A percentile compares a stretch with the other conserved stretches of the same genome.
Conservation (phyloP, 352 stramenopile species). For the Globisporangium spiculum region DNA sequence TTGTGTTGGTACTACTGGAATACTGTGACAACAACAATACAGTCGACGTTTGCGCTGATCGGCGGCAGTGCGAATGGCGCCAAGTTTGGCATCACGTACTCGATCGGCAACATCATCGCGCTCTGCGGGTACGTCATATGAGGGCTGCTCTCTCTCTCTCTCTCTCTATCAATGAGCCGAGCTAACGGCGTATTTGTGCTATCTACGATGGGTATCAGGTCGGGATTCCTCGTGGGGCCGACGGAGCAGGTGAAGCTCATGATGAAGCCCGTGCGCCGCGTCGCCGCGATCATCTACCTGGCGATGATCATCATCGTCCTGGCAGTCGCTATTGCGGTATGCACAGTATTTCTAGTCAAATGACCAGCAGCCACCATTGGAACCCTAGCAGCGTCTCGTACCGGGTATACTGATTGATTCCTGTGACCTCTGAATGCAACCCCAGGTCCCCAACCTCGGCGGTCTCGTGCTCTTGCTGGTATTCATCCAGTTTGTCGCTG, state of each 20-base stretch:
- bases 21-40: not conserved
- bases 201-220: conserved; percentile 13
- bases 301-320: conserved; percentile 77
- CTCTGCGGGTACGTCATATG: conserved; percentile 57
- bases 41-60: conserved; percentile 84
- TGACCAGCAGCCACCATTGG: too few species aligned
- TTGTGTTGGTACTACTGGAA: not conserved
- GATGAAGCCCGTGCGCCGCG: conserved; percentile 78
- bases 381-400: not conserved
- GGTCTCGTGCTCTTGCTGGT: conserved; percentile 76
- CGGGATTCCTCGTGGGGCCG: conserved; percentile 77
- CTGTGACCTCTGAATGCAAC: not conserved
- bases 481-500: conserved; percentile 71
- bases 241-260: conserved; percentile 85
- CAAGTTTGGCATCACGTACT: conserved; percentile 84
- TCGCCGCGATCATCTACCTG: conserved; percentile 74
- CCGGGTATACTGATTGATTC: not conserved
- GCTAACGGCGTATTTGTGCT: too few species aligned
- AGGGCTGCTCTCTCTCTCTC: not conserved
- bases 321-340: conserved; percentile 63
- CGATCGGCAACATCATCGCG: conserved; percentile 78
- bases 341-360: not conserved
- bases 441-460: conserved; percentile 58
- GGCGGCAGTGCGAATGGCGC: conserved; percentile 58
- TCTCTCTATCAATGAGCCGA: not conserved